phyloP scores from a whole-genome alignment of 805 yeast species.

The Lipomyces starkeyi region DNA sequence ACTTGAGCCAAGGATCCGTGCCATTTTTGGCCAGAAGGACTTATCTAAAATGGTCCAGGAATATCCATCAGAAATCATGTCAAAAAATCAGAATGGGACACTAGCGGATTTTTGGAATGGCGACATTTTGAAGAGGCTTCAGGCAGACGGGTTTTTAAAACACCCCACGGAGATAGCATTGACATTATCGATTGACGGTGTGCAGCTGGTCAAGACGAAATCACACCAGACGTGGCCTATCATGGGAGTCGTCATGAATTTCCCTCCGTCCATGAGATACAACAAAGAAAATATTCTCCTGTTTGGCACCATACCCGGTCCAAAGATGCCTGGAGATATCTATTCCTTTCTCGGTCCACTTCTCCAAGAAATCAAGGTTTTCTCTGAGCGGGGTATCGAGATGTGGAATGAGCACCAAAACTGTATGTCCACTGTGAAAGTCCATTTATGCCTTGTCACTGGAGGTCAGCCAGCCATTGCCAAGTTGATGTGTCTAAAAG shows the following conservation, averaged over 20 bases:
- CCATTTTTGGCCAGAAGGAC: conserved; percentile 6
- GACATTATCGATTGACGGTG: conserved; percentile 4
- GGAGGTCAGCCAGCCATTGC: no score
- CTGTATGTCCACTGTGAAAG: no score
- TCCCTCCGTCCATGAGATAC: background rate
- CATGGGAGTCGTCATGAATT: conserved; percentile 1
- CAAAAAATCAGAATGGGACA: conserved; percentile 4
- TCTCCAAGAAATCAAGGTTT: no score
- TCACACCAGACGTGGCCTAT: conserved; percentile 9
- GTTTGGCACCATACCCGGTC: conserved; percentile 5
- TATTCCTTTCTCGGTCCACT: conserved; percentile 3
- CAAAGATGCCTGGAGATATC: conserved; percentile 4
- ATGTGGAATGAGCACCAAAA: no score
- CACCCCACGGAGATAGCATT: conserved; percentile 4
- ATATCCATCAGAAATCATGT: conserved; percentile 3
- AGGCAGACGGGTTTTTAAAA: background rate
- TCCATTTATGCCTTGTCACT: no score
- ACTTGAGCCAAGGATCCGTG: conserved; percentile 6
- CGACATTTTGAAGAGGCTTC: no score
- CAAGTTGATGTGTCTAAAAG: no score
- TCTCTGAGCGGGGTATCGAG: no score
- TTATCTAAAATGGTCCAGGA: conserved; percentile 5
- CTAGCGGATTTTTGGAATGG: no score
- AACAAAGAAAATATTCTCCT: background rate
- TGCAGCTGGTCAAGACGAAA: background rate